Evolutionary conservation across 23 red algal species (phyloP).

Genomic region (Agarophyton chilense): DNA sequence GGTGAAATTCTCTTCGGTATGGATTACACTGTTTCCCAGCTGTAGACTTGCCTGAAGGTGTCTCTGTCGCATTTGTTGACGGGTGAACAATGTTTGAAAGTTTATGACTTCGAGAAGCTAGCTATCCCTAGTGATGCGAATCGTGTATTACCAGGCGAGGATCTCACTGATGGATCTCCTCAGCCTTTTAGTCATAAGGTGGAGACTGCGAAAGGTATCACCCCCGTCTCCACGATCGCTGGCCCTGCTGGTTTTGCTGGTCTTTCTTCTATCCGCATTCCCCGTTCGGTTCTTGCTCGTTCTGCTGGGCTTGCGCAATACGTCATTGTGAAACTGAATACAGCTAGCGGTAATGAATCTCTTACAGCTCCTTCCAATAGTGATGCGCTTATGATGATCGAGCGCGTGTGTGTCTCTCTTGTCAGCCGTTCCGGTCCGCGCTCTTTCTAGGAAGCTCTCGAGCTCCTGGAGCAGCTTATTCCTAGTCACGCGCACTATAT

Average conservation of each 20-base stretch:
- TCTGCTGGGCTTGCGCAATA: neutral
- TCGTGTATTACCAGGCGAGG: no score
- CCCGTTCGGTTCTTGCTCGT: no score
- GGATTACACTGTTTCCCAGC: neutral
- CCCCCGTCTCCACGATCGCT: neutral
- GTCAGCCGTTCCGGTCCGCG: neutral
- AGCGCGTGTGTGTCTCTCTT: neutral
- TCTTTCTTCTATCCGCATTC: neutral
- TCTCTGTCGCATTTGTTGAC: neutral
- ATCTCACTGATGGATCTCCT: no score
- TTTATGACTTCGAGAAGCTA: neutral
- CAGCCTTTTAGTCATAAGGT: neutral
- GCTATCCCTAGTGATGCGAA: no score
- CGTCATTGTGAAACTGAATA: neutral
- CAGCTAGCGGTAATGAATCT: neutral
- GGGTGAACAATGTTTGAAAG: neutral
- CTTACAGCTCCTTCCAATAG: neutral
- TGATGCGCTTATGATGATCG: no score
- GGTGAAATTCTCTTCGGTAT: no score
- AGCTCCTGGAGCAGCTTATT: no score
- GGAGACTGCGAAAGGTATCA: neutral
- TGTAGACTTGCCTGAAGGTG: neutral
- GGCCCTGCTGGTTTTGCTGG: neutral
- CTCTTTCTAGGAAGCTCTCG: neutral
- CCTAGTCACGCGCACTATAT: no score